Conservation (phyloP, 2,329 filamentous ascomycete genomes). For the Colletotrichum liriopes region DNA sequence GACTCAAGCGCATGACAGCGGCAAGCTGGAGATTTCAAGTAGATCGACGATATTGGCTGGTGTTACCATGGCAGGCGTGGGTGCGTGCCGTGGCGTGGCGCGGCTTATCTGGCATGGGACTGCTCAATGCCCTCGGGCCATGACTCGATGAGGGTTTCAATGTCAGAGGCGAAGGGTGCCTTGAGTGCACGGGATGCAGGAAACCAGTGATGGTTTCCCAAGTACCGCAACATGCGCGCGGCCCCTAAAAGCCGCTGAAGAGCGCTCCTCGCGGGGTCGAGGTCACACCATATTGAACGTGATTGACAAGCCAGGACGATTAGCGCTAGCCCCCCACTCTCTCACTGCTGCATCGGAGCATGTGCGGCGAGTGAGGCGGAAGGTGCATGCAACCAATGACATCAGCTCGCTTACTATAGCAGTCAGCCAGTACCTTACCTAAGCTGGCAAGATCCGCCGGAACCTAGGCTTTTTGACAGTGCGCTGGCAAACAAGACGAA, state of each 20-base stretch:
- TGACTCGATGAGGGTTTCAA: conserved; percentile 40
- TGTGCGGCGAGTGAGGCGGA: conserved; percentile 20
- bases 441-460: conserved; percentile 22
- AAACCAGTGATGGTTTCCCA: conserved; percentile 12
- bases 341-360: conserved; percentile 12
- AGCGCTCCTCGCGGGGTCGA: conserved; percentile 18
- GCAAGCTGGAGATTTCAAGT: conserved; percentile 23
- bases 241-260: conserved; percentile 19
- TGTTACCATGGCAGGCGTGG: conserved; percentile 10
- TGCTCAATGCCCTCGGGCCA: conserved; percentile 12
- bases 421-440: conserved; percentile 17
- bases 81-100: not conserved
- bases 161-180: conserved; percentile 22
- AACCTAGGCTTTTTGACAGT: conserved; percentile 29
- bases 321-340: conserved; percentile 24
- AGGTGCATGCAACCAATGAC: conserved; percentile 13
- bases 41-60: conserved; percentile 27
- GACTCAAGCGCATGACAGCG: conserved; percentile 40
- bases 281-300: conserved; percentile 8
- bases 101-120: conserved; percentile 13
- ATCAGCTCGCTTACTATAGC: not conserved
- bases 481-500: conserved; percentile 21
- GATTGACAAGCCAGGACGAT: not conserved
- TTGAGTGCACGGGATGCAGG: conserved; percentile 13
- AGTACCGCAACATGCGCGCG: conserved; percentile 38